Base-by-base conservation (phyloP, 495 filamentous ascomycete species). In the Amphirosellinia nigrospora region DNA sequence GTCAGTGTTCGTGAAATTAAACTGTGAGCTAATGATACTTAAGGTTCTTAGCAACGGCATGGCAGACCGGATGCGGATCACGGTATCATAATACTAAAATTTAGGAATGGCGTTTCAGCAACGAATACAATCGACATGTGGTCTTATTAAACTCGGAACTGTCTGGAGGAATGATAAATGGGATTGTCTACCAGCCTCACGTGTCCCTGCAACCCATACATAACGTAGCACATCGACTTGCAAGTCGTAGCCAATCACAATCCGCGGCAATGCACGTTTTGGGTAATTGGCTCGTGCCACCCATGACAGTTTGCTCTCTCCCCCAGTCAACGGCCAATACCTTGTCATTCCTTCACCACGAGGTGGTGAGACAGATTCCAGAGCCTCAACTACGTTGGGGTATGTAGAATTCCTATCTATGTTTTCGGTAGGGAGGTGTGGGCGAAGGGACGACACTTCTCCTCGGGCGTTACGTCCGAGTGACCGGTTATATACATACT, bases 251-350 rank as follows among this genome's bases (percentile, higher is more conserved):
- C 56, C 70, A 72, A 69, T 66, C 48, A 66, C 11, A 13, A 0
- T 11, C n/a, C 32, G 16, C 21, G 8, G 13, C 50, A 66, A n/a
- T 32, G 64, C 64, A 66, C 64, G 64, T 66, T 66, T 66, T 30
- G 2, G 64, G 64, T 7, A 66, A 66, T 53, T 30, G 46, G 48
- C 48, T 34, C 61, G 55, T 58, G 55, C 55, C 30, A 21, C 10
- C 55, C 15, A 36, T 3, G 55, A 16, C 55, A n/a, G n/a, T n/a
- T 34, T 16, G 5, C 8, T 23, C 7, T 11, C 6, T 55, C 48
- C 46, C 21, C 48, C 21, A 15, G 48, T 46, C 50, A 55, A 30
- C 64, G 30, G n/a, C 64, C 64, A 66, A 55, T 56, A 52, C 34
- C 48, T 26, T 45, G 36, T 55, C 36, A 66, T 55, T 53, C 64